Conservation (phyloP, 1,139 yeast genomes). For the Lodderomyces theae region DNA sequence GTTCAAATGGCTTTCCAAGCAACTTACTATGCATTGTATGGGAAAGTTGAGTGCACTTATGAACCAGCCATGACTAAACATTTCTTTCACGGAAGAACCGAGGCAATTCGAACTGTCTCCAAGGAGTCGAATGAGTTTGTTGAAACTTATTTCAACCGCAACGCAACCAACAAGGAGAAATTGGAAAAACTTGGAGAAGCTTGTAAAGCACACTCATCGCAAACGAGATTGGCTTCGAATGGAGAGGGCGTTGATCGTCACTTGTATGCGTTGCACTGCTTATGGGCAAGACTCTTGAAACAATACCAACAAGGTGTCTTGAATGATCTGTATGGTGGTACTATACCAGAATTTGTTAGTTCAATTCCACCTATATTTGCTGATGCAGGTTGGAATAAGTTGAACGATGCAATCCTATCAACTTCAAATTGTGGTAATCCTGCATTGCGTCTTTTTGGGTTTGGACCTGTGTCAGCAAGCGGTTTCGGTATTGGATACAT, state of each 20-base stretch:
- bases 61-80: slow-evolving; percentile 95
- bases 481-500: slow-evolving; percentile 94
- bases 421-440: slow-evolving; percentile 72
- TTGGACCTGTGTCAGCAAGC: slow-evolving; percentile 87
- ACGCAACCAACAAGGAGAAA: slow-evolving; percentile 58
- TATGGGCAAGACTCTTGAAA: slow-evolving; percentile 76
- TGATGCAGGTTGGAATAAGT: slow-evolving; percentile 62
- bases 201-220: slow-evolving; percentile 64
- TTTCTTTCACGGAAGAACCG: slow-evolving; percentile 88
- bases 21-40: slow-evolving; percentile 87
- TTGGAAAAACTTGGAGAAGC: slow-evolving; percentile 62
- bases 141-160: slow-evolving; percentile 76
- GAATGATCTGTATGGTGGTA: slow-evolving; percentile 8
- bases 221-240: slow-evolving; percentile 64
- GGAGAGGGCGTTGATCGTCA: slow-evolving; percentile 93
- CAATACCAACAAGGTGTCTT: slow-evolving; percentile 19
- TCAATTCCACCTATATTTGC: slow-evolving; percentile 55
- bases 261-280: slow-evolving; percentile 79
- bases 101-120: slow-evolving; percentile 83
- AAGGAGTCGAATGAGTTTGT: slow-evolving; percentile 79
- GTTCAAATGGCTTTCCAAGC: slow-evolving; percentile 94
- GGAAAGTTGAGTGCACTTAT: slow-evolving; percentile 89
- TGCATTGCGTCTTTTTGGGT: slow-evolving; percentile 80
- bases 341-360: slow-evolving; percentile 14
- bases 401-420: slow-evolving; percentile 54